Evolutionary conservation across 176 grass and related monocot genomes (phyloP), one percentile per base, ranked within the genome.

Genomic region (Oryza meyeriana): DNA sequence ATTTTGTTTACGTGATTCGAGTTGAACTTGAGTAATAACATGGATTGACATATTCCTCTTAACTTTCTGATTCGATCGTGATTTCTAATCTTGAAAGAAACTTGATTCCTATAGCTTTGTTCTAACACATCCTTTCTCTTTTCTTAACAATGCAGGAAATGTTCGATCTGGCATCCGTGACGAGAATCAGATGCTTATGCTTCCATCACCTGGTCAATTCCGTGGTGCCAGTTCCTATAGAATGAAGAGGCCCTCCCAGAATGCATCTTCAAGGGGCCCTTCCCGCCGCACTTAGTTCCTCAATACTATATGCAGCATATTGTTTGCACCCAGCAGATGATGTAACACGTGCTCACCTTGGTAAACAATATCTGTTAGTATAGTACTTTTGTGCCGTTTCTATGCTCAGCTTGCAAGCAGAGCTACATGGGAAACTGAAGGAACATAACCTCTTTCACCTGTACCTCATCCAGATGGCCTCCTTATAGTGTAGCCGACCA

Each of bases 141-240:
- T 66, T 10, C 17, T 40, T 32, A 64, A 61, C 72, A 72, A 47
- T 50, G 67, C 67, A 88, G 85, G 88, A 55, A 71, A 7, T 78
- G 39, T 33, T 35, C 52, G 11, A 28, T 10, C 50, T 66, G 26
- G 18, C 44, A 35, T 26, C 62, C 79, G 8, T 66, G 81, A 67
- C 41, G 65, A 27, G 22, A 50, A 61, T 69, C 68, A 83, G 74
- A 78, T 71, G 77, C 48, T 45, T 80, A 57, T 24, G 0, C 88
- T 93, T 79, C 81, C 91, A 18, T 82, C 81, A 39, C 78, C 72
- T 42, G 12, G 61, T 71, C 87, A 28, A 61, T 74, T 44, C 47
- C 74, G 28, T 70, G 68, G 74, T 40, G 38, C 68, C n/a, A 83
- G 14, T 89, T 61, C 69, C 13, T 74, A 69, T 5, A 40, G 76